Conservation (phyloP, 2,329 filamentous ascomycete species). For the Trichoderma pleuroti region DNA sequence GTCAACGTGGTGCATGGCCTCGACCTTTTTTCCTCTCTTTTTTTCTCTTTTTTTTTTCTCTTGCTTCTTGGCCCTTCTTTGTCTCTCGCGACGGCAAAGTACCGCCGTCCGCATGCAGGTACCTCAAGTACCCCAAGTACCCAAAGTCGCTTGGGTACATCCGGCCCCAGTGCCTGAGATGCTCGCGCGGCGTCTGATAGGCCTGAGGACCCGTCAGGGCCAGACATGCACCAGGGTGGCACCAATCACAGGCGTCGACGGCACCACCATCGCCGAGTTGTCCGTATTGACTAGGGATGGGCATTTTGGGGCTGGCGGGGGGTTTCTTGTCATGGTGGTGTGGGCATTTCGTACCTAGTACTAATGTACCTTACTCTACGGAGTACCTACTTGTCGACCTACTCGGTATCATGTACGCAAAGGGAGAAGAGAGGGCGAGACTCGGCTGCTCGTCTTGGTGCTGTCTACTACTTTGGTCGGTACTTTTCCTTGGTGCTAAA, state of each 20-base stretch:
- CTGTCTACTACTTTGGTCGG: not conserved
- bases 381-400: not conserved
- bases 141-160: not conserved
- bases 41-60: not conserved
- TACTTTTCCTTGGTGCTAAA: not conserved
- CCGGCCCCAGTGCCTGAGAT: not conserved
- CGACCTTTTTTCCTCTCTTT: not conserved
- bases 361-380: no score
- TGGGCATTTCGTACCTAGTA: not conserved
- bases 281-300: conserved; percentile 13
- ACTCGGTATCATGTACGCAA: not conserved
- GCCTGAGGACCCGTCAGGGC: not conserved
- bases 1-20: conserved; percentile 6
- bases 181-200: conserved; percentile 4
- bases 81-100: conserved; percentile 3
- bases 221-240: conserved; percentile 2
- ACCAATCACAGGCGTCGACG: not conserved
- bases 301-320: not conserved
- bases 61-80: not conserved
- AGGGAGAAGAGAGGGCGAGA: not conserved
- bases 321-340: conserved; percentile 1
- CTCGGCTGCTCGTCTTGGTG: not conserved
- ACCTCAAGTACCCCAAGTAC: conserved; percentile 12
- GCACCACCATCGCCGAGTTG: conserved; percentile 14
- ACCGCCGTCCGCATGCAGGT: conserved; percentile 12